Percentiles rank a stretch among this genome's conserved stretches.
These are phyloP conservation scores for Arabidopsis suecica DNA, from an alignment of 345 rosid species.

Conservation along the genomic window DNA sequence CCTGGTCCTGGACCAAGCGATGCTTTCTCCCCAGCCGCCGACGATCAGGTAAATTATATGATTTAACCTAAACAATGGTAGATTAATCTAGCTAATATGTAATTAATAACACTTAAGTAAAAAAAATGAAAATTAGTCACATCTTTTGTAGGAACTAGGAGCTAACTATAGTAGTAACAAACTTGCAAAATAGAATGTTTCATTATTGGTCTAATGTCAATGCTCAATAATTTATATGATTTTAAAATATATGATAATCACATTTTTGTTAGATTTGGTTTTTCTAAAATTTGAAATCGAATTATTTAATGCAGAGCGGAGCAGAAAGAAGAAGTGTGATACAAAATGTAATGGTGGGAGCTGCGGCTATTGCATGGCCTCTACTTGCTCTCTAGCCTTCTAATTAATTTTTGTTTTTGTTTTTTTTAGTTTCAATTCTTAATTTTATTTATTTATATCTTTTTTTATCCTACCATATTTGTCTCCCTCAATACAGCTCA, in stretches of 20 bases:
- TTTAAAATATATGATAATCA: too few species aligned
- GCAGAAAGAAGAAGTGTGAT: constrained; percentile 39
- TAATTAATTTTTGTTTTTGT: constrained; percentile 34
- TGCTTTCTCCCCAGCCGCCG: constrained; percentile 56
- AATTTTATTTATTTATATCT: not conserved
- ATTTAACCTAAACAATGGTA: not conserved
- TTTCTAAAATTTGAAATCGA: not conserved
- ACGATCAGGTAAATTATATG: constrained; percentile 34
- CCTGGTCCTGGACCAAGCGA: constrained; percentile 66
- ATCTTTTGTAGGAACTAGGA: too few species aligned
- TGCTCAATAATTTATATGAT: too few species aligned
- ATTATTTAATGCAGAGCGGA: constrained; percentile 57
- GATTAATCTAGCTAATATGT: not conserved
- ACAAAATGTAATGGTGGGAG: constrained; percentile 47
- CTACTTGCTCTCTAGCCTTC: constrained; percentile 47
- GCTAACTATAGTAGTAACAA: not conserved
- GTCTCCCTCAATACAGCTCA: constrained; percentile 16
- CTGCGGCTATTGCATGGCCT: constrained; percentile 51
- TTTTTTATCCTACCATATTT: not conserved
- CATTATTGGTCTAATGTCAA: too few species aligned
- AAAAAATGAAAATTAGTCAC: too few species aligned
- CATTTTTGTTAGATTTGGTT: not conserved
- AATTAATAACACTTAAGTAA: not conserved
- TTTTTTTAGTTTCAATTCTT: not conserved
- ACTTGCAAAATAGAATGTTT: not conserved